phyloP scores from a whole-genome alignment of 352 stramenopile species.

The Pilasporangium apinafurcum region DNA sequence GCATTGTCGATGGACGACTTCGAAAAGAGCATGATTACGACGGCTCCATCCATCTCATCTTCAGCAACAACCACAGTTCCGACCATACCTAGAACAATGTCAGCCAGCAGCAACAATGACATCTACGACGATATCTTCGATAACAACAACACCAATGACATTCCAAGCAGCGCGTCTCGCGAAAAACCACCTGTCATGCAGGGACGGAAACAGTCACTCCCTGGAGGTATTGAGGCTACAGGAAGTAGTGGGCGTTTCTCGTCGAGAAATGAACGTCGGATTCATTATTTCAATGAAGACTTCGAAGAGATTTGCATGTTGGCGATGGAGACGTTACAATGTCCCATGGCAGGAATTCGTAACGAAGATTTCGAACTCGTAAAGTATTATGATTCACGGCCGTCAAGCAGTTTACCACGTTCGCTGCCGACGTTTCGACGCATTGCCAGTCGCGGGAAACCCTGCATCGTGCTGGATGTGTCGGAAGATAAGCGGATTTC shows the following conservation, averaged over 20 bases:
- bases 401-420: conserved; percentile 46
- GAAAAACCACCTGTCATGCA: no score
- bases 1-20: conserved; percentile 42
- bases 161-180: no score
- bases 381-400: conserved; percentile 62
- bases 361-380: conserved; percentile 86
- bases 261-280: conserved; percentile 26
- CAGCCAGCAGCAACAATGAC: no score
- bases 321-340: conserved; percentile 82
- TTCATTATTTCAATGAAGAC: conserved; percentile 86
- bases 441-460: conserved; percentile 80
- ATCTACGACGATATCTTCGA: no score
- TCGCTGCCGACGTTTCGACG: conserved; percentile 83
- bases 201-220: no score
- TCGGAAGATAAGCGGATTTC: conserved; percentile 85
- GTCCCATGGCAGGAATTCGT: conserved; percentile 82
- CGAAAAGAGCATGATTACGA: conserved; percentile 30
- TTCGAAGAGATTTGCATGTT: conserved; percentile 86
- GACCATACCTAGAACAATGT: no score
- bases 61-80: no score
- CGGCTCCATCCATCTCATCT: no score
- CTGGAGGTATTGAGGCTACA: conserved; percentile 1
- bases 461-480: conserved; percentile 84
- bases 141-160: no score
- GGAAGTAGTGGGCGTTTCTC: conserved; percentile 23